These are phyloP conservation scores for Leishmania arabica DNA, from an alignment of 208 protist species.

Conservation along the genomic window DNA sequence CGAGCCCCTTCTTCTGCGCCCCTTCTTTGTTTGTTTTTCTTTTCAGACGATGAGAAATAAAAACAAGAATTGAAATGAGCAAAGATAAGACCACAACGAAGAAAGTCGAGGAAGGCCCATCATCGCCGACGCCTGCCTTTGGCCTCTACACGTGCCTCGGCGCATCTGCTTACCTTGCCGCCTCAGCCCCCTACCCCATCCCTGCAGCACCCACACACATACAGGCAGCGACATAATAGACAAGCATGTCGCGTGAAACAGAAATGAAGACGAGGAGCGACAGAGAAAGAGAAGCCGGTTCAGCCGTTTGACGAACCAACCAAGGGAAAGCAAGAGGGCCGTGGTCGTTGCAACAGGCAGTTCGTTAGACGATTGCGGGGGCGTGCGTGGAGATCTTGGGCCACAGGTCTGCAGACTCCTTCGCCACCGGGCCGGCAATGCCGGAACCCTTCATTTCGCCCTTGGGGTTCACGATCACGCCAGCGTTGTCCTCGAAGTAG, in stretches of 20 bases:
- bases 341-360: background rate
- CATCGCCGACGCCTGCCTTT: background rate
- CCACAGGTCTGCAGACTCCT: slow-evolving; percentile 99
- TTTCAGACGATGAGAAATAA: background rate
- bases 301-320: background rate
- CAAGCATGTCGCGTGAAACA: background rate
- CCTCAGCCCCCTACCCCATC: background rate
- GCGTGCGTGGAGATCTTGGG: slow-evolving; percentile 98
- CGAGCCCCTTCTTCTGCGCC: background rate
- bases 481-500: slow-evolving; percentile 99
- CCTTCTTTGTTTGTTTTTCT: background rate
- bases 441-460: slow-evolving; percentile 99
- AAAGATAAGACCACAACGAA: background rate
- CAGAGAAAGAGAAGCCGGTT: background rate
- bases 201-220: background rate
- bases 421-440: slow-evolving; percentile 99
- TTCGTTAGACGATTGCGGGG: slow-evolving; percentile 95
- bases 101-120: background rate
- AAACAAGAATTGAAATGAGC: background rate
- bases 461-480: slow-evolving; percentile 99
- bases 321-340: background rate
- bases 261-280: background rate
- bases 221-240: background rate
- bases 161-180: background rate
- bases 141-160: background rate